Conservation (phyloP, 1,139 yeast species). For the Hyphopichia burtonii region DNA sequence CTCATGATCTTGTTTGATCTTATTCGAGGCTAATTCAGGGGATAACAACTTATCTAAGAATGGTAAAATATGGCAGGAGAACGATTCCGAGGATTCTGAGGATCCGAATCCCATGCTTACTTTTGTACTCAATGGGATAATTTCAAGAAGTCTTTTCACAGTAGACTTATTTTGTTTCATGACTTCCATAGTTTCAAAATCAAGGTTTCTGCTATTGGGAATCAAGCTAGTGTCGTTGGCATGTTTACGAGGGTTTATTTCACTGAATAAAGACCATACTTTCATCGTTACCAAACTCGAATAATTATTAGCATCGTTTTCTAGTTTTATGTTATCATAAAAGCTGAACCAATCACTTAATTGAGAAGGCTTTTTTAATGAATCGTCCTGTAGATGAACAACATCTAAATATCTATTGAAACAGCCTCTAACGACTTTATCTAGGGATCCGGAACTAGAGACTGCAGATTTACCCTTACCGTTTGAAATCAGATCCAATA, state of each 20-base stretch:
- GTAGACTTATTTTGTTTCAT: conserved; percentile 29
- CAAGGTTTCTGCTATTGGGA: conserved; percentile 40
- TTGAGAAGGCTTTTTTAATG: conserved; percentile 57
- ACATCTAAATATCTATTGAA: conserved; percentile 60
- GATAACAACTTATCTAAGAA: conserved; percentile 44
- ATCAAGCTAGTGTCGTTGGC: conserved; percentile 24
- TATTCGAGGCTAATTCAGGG: conserved; percentile 35
- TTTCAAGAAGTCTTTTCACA: conserved; percentile 23
- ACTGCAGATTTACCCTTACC: conserved; percentile 43
- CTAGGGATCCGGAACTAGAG: conserved; percentile 49
- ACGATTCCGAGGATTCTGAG: conserved; percentile 23
- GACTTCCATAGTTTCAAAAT: conserved; percentile 40
- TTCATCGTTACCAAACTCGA: conserved; percentile 59
- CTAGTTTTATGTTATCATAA: conserved; percentile 53
- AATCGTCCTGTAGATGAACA: conserved; percentile 61
- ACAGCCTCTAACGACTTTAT: conserved; percentile 70
- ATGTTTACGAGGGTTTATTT: conserved; percentile 42
- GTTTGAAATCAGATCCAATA: conserved; percentile 34
- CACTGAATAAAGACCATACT: conserved; percentile 66
- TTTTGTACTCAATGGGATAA: conserved; percentile 27
- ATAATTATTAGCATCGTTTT: conserved; percentile 37
- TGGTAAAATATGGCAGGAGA: conserved; percentile 41
- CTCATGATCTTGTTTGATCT: conserved; percentile 27
- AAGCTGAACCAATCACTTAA: conserved; percentile 79
- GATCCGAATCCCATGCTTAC: conserved; percentile 28